These are phyloP conservation scores for Cladosporium sp. DNA, from an alignment of 2,329 filamentous ascomycete species.

Conservation along the genomic window DNA sequence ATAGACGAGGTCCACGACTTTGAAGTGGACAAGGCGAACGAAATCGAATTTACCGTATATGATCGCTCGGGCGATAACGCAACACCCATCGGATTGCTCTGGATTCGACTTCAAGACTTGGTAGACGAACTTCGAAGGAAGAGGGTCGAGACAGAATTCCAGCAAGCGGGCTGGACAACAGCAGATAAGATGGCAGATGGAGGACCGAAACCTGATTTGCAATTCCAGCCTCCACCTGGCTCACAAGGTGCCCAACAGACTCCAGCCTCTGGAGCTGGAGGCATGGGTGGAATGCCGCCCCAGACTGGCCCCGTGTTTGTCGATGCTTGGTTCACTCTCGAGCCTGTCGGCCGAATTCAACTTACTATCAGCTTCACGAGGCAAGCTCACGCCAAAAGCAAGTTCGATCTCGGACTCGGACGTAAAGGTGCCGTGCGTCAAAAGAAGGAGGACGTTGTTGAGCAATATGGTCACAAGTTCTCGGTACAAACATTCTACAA, in stretches of 20 bases:
- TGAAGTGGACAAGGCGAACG: constrained; percentile 96
- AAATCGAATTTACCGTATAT: constrained; percentile 96
- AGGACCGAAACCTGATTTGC: constrained; percentile 49
- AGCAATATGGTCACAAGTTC: constrained; percentile 99
- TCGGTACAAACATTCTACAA: constrained; percentile 99
- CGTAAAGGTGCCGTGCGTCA: constrained; percentile 95
- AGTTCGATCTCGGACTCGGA: constrained; percentile 83
- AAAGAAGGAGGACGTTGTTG: constrained; percentile 95
- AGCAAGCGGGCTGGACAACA: constrained; percentile 92
- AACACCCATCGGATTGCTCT: constrained; percentile 89
- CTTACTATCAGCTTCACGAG: constrained; percentile 90
- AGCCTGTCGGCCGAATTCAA: constrained; percentile 89
- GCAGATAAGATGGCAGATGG: constrained; percentile 85
- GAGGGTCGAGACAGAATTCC: constrained; percentile 94
- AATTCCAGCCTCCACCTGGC: constrained; percentile 49
- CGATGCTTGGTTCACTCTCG: constrained; percentile 94
- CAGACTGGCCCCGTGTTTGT: constrained; percentile 59
- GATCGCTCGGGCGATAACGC: constrained; percentile 88
- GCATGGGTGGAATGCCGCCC: constrained; percentile 39
- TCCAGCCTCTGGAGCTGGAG: constrained; percentile 34
- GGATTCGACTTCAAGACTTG: constrained; percentile 95
- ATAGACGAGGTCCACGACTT: constrained; percentile 86
- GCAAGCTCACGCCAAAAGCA: constrained; percentile 75
- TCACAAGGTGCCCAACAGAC: constrained; percentile 29
- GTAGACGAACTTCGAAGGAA: constrained; percentile 96